Conservation (phyloP, 169 alveolate species). For the Plasmodium ovale region DNA sequence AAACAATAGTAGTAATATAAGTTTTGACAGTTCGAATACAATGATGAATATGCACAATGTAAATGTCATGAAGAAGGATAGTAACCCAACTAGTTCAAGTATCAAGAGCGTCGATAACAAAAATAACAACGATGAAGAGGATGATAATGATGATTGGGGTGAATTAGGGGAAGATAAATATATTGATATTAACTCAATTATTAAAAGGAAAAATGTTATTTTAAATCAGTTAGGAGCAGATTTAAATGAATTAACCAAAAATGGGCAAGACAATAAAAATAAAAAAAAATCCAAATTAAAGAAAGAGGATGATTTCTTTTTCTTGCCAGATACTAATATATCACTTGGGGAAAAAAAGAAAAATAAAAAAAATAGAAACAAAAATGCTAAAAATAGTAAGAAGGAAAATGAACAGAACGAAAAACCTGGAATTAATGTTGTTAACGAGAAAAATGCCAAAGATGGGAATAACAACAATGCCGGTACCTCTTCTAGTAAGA, state of each 20-base stretch:
- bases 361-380: slow-evolving; percentile 60
- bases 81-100: neutral
- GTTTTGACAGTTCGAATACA: neutral
- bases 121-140: slow-evolving; percentile 38
- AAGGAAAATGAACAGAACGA: slow-evolving; percentile 6
- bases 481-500: neutral
- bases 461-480: neutral
- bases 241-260: slow-evolving; percentile 45
- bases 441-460: neutral
- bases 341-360: slow-evolving; percentile 36
- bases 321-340: neutral
- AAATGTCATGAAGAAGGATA: neutral
- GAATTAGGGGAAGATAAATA: slow-evolving; percentile 72
- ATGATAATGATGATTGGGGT: slow-evolving; percentile 72
- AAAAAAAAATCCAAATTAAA: slow-evolving; percentile 49
- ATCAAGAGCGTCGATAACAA: neutral
- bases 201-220: slow-evolving; percentile 54
- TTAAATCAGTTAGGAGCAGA: slow-evolving; percentile 55
- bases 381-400: slow-evolving; percentile 32
- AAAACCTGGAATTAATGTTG: neutral
- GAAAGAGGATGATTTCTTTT: slow-evolving; percentile 13
- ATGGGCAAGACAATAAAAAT: slow-evolving; percentile 58
- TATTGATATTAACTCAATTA: slow-evolving; percentile 63
- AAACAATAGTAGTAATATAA: slow-evolving; percentile 1
- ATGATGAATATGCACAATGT: no score